Conservation (phyloP, 805 yeast genomes). For the Naumovozyma castellii region DNA sequence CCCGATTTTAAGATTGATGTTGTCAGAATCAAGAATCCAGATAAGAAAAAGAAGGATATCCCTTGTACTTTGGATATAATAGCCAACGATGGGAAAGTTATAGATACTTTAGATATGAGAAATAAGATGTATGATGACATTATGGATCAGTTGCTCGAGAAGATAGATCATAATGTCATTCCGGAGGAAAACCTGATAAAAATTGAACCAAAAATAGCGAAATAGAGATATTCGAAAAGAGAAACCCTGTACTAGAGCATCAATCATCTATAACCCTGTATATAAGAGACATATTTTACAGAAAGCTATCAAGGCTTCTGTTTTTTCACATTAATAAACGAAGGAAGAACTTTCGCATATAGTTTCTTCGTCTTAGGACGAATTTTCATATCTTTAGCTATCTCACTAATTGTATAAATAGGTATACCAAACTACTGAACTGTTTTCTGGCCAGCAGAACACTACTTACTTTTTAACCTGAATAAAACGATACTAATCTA, state of each 20-base stretch:
- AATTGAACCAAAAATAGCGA: constrained; percentile 5
- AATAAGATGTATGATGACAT: constrained; percentile 42
- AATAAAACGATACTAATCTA: no score
- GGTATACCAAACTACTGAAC: no score
- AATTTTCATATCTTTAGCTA: no score
- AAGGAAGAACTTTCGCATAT: no score
- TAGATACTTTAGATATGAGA: constrained; percentile 44
- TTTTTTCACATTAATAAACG: no score
- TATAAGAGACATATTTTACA: no score
- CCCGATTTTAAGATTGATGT: constrained; percentile 59
- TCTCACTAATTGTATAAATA: no score
- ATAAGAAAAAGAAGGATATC: constrained; percentile 16
- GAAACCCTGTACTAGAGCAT: background rate
- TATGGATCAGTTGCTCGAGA: constrained; percentile 43
- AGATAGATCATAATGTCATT: constrained; percentile 44
- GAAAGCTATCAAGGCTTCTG: no score
- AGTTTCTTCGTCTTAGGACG: no score
- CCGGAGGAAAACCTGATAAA: constrained; percentile 35
- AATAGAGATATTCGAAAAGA: no score
- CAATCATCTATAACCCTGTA: background rate
- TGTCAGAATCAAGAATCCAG: constrained; percentile 38
- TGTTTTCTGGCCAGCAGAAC: no score
- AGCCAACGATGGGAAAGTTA: constrained; percentile 12
- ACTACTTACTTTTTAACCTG: no score
- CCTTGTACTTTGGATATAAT: constrained; percentile 23